These are phyloP conservation scores for Alternaria consortialis DNA, from an alignment of 2,329 filamentous ascomycete genomes.

Conservation along the genomic window DNA sequence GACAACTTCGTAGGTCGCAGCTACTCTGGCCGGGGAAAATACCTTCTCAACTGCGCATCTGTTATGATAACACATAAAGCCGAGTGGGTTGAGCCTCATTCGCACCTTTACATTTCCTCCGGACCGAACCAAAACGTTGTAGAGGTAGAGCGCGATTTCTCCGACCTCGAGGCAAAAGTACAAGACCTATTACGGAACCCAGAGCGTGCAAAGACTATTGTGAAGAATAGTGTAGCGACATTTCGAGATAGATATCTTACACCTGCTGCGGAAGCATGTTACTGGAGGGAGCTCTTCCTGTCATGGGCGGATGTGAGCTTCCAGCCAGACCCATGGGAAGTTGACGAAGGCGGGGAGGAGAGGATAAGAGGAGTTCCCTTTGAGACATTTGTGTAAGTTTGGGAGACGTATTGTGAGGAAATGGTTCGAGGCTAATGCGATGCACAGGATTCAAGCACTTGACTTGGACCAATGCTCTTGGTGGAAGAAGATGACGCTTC, in stretches of 20 bases:
- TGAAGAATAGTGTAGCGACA: conserved; percentile 22
- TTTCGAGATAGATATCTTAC: conserved; percentile 30
- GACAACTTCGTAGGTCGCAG: conserved; percentile 15
- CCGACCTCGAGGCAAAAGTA: conserved; percentile 23
- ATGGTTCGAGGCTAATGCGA: neutral
- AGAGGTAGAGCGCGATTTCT: conserved; percentile 33
- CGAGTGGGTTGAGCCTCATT: conserved; percentile 29
- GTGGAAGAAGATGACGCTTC: conserved; percentile 6
- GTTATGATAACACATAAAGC: conserved; percentile 27
- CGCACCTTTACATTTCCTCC: conserved; percentile 17
- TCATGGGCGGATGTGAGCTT: conserved; percentile 24
- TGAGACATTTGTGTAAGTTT: conserved; percentile 18
- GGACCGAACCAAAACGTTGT: conserved; percentile 31
- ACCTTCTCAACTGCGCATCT: conserved; percentile 58
- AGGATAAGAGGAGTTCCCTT: conserved; percentile 6
- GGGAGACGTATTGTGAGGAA: neutral
- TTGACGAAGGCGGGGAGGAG: neutral
- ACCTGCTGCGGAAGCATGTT: conserved; percentile 26
- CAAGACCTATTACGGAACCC: conserved; percentile 23
- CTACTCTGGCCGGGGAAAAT: conserved; percentile 62
- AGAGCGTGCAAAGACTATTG: conserved; percentile 19
- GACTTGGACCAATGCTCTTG: conserved; percentile 1
- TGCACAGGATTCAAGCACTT: conserved; percentile 5
- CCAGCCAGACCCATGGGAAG: conserved; percentile 15
- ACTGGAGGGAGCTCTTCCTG: conserved; percentile 28